These are phyloP conservation scores for Halophytophthora polymorphica DNA, from an alignment of 352 stramenopile species.

Conservation along the genomic window DNA sequence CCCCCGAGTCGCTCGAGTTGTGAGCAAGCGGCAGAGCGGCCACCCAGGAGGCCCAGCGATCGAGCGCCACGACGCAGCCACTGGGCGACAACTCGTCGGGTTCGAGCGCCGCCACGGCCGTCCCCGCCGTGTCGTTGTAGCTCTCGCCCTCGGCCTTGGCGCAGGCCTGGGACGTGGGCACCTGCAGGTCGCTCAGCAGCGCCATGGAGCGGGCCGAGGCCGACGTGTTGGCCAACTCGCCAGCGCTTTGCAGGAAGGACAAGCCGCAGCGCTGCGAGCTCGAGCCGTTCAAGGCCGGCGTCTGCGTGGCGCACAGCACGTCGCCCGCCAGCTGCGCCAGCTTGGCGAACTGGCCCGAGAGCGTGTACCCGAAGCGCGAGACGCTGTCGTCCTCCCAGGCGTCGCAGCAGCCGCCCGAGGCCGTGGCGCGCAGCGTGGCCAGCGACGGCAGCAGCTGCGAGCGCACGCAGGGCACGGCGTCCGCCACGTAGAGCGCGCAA, in stretches of 20 bases:
- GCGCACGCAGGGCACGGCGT: constrained; percentile 46
- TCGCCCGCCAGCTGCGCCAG: constrained; percentile 50
- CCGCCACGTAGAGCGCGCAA: constrained; percentile 43
- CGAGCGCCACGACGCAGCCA: constrained; percentile 48
- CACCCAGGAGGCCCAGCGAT: constrained; percentile 48
- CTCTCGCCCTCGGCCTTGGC: constrained; percentile 40
- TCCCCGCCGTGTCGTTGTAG: constrained; percentile 40
- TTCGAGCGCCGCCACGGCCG: constrained; percentile 18
- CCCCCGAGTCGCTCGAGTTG: constrained; percentile 23
- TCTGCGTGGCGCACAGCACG: constrained; percentile 50
- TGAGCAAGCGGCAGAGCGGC: constrained; percentile 30
- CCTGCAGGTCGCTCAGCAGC: constrained; percentile 42
- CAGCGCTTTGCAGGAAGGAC: constrained; percentile 39
- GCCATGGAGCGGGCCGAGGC: constrained; percentile 31
- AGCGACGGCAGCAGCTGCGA: constrained; percentile 55
- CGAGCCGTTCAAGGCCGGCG: constrained; percentile 30
- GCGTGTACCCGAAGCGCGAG: constrained; percentile 50
- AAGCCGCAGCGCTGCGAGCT: constrained; percentile 51
- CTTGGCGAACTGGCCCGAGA: constrained; percentile 57
- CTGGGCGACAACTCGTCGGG: constrained; percentile 23
- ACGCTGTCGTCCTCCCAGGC: constrained; percentile 41
- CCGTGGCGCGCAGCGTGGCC: constrained; percentile 41
- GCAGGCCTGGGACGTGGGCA: constrained; percentile 55
- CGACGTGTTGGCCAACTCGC: constrained; percentile 26
- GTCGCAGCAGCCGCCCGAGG: constrained; percentile 49